Conservation (phyloP, 345 rosid genomes). For the Syzygium aromaticum region DNA sequence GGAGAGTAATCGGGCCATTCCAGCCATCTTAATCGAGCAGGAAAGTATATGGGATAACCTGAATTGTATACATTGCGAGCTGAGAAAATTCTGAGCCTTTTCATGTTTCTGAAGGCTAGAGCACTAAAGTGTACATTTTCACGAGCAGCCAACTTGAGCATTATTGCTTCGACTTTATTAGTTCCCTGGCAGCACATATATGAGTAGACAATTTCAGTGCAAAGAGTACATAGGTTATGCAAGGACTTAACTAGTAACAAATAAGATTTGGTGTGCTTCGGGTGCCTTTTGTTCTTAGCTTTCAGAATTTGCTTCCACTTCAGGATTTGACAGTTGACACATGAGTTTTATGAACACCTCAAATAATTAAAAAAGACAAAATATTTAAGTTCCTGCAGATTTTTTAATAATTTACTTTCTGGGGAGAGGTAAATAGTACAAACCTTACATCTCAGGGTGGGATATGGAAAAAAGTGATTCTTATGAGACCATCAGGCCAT, state of each 20-base stretch:
- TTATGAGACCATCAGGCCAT: background rate
- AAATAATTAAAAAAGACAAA: too few relatives aligned
- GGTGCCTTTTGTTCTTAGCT: too few relatives aligned
- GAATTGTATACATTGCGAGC: background rate
- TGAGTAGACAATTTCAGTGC: too few relatives aligned
- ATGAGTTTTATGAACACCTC: too few relatives aligned
- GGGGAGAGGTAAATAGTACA: too few relatives aligned
- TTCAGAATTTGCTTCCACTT: too few relatives aligned
- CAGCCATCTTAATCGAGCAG: background rate
- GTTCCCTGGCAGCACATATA: background rate
- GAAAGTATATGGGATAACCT: background rate
- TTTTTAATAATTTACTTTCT: too few relatives aligned
- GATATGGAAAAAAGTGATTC: background rate
- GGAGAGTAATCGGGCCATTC: background rate
- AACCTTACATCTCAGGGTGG: background rate
- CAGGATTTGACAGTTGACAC: too few relatives aligned
- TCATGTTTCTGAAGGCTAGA: conserved; percentile 1
- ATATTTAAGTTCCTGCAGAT: too few relatives aligned
- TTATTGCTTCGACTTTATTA: background rate
- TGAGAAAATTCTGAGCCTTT: background rate
- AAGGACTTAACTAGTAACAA: too few relatives aligned
- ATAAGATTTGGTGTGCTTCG: too few relatives aligned
- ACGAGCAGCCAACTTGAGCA: background rate
- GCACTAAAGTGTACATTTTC: background rate
- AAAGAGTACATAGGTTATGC: background rate